These are phyloP conservation scores for Wickerhamiella allomyrinae DNA, from an alignment of 805 yeast genomes.

Conservation along the genomic window DNA sequence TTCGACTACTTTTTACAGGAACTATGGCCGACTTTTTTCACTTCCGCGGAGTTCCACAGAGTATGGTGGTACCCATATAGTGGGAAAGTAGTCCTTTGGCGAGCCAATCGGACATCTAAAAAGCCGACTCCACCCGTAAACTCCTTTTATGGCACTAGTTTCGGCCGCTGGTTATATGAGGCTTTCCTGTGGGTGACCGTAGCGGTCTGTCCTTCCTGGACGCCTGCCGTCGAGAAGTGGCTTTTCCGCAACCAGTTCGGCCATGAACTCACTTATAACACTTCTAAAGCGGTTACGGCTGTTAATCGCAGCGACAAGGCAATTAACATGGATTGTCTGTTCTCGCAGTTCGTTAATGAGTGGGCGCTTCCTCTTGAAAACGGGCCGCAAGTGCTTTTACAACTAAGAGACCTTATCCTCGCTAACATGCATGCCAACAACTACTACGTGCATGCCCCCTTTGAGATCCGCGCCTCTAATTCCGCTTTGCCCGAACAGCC, in stretches of 20 bases:
- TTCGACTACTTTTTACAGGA: slow-evolving; percentile 56
- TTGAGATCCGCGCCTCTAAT: slow-evolving; percentile 88
- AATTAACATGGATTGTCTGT: slow-evolving; percentile 88
- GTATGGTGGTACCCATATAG: slow-evolving; percentile 98
- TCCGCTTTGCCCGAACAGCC: slow-evolving; percentile 29
- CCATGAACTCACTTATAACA: slow-evolving; percentile 42
- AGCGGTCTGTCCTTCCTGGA: slow-evolving; percentile 53
- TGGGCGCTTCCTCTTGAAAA: slow-evolving; percentile 86
- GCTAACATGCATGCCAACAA: slow-evolving; percentile 44
- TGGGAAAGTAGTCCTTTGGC: slow-evolving; percentile 75
- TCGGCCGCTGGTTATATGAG: slow-evolving; percentile 73
- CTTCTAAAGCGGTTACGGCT: slow-evolving; percentile 42
- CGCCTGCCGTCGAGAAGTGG: slow-evolving; percentile 75
- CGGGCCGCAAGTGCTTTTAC: slow-evolving; percentile 56
- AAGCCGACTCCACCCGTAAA: slow-evolving; percentile 48
- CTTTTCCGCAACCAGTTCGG: slow-evolving; percentile 81
- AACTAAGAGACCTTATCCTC: slow-evolving; percentile 35
- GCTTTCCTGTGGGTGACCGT: slow-evolving; percentile 67
- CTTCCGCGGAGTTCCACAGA: slow-evolving; percentile 77
- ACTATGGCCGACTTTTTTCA: slow-evolving; percentile 68
- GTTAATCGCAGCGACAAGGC: slow-evolving; percentile 76
- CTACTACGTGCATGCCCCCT: slow-evolving; percentile 85
- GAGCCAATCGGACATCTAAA: slow-evolving; percentile 64
- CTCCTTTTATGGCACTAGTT: slow-evolving; percentile 73
- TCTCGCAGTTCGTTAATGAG: slow-evolving; percentile 86